Base-by-base conservation (phyloP, 2,329 filamentous ascomycete genomes). In the Eurotiales sp. region DNA sequence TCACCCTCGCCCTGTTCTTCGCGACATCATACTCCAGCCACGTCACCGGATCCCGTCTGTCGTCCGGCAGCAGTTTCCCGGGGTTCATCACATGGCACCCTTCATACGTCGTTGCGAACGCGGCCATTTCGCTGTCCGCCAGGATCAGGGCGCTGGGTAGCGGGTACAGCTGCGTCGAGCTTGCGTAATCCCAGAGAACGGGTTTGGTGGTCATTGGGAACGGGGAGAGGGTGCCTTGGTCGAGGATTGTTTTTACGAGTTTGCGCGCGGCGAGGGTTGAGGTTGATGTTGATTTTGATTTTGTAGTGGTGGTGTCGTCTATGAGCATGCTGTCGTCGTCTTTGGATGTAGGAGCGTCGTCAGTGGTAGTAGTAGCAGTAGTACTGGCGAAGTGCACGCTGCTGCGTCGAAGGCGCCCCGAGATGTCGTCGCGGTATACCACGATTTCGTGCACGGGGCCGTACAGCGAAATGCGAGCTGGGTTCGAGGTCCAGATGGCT, bases 81-180 rank as follows among this genome's bases (percentile, higher is more conserved):
- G 93, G 91, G 66, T 99, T 99, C 81, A 99, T 85, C 29, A 96
- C 91, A 72, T 93, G 88, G 64, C 93, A 97, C 0, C 91, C 92
- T 69, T 96, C 92, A 64, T 97, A 97, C 12, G 88, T 95, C 57
- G 96, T 76, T 49, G 86, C 87, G 63, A 96, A 99, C 0, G 90
- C 80, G 12, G 88, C 85, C 8, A 86, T 85, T 37, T 91, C 88
- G 0, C 86, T 77, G 70, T 99, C 93, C 2, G 90, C 85, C 3
- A 99, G 72, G 14, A 95, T 82, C 63, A 97, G 75, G 1, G 88
- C 84, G 17, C 88, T 92, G 2, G 93, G 93, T 23, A 97, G 72
- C 8, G 92, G 93, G 67, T 96, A 97, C 19, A 99, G 73, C 50
- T 89, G 86, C 57, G 97, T 70, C 2, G 87, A 75, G 4, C 82